These are phyloP conservation scores for Epichloe glyceriae DNA, from an alignment of 2,329 filamentous ascomycete genomes.

Conservation along the genomic window DNA sequence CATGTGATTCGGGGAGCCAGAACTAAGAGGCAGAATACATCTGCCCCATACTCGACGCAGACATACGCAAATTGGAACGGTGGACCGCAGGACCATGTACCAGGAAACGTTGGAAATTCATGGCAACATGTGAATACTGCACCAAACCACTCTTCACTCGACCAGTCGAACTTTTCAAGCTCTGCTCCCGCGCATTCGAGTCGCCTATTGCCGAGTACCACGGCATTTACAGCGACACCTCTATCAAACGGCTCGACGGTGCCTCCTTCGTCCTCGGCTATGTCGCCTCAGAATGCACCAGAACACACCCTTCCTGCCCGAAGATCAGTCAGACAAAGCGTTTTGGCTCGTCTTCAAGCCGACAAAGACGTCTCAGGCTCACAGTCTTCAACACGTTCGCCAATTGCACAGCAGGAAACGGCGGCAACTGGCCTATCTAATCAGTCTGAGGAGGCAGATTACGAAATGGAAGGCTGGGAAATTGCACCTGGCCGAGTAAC, in stretches of 20 bases:
- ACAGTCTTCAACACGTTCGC: neutral
- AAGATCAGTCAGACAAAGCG: slow-evolving; percentile 3
- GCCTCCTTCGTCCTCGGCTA: neutral
- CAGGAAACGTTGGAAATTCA: neutral
- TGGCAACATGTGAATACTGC: no score
- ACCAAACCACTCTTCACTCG: neutral
- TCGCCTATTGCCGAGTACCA: neutral
- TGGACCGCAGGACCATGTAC: neutral
- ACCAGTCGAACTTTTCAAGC: neutral
- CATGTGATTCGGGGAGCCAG: neutral
- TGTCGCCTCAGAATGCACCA: neutral
- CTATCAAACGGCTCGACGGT: neutral
- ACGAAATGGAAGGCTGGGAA: slow-evolving; percentile 16
- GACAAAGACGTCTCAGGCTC: neutral
- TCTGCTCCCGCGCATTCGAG: neutral
- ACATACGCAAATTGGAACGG: neutral
- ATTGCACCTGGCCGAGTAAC: slow-evolving; percentile 29
- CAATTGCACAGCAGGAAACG: neutral
- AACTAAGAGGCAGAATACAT: neutral
- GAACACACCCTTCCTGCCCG: neutral
- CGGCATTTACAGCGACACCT: neutral
- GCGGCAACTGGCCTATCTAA: neutral
- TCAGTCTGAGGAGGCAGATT: slow-evolving; percentile 1
- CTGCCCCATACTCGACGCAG: neutral
- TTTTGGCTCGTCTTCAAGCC: slow-evolving; percentile 2